These are phyloP conservation scores for Cercophora sp. DNA, from an alignment of 495 filamentous ascomycete species.

Conservation along the genomic window DNA sequence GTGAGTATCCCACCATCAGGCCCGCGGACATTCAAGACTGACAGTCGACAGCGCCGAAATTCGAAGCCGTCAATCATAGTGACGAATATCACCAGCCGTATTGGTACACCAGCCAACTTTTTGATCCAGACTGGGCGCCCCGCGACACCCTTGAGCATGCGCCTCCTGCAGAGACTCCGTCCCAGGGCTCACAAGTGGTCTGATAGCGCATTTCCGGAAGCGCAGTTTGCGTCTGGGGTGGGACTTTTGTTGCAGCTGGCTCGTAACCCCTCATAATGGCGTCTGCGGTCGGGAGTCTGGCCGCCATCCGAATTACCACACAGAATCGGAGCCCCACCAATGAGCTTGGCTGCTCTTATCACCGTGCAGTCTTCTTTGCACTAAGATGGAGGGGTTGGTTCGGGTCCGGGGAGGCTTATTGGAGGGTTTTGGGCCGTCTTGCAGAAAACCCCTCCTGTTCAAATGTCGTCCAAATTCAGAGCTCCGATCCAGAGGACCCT, in stretches of 20 bases:
- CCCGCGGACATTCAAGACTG: background rate
- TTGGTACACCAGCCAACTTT: slow-evolving; percentile 40
- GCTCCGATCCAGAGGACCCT: slow-evolving; percentile 22
- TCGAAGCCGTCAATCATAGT: slow-evolving; percentile 27
- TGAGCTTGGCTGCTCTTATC: slow-evolving; percentile 24
- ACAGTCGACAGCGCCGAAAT: slow-evolving; percentile 17
- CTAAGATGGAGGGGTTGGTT: slow-evolving; percentile 18
- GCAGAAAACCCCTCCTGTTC: slow-evolving; percentile 29
- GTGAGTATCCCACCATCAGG: slow-evolving; percentile 23
- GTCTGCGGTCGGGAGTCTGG: slow-evolving; percentile 15
- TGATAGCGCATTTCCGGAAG: slow-evolving; percentile 15
- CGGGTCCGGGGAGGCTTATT: too few species aligned
- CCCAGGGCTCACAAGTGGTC: slow-evolving; percentile 15
- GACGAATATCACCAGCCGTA: slow-evolving; percentile 30
- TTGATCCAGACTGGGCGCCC: slow-evolving; percentile 34
- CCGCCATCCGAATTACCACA: slow-evolving; percentile 25
- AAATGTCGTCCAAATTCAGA: slow-evolving; percentile 20
- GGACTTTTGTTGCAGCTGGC: slow-evolving; percentile 8
- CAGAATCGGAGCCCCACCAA: slow-evolving; percentile 22
- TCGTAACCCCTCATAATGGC: slow-evolving; percentile 22
- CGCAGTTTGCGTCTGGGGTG: slow-evolving; percentile 6
- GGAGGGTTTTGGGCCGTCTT: slow-evolving; percentile 17
- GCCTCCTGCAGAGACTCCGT: slow-evolving; percentile 8
- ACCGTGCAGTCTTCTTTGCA: slow-evolving; percentile 21
- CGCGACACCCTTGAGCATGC: slow-evolving; percentile 32